phyloP scores from a whole-genome alignment of 139 green algal genomes.

The Desmodesmus armatus region DNA sequence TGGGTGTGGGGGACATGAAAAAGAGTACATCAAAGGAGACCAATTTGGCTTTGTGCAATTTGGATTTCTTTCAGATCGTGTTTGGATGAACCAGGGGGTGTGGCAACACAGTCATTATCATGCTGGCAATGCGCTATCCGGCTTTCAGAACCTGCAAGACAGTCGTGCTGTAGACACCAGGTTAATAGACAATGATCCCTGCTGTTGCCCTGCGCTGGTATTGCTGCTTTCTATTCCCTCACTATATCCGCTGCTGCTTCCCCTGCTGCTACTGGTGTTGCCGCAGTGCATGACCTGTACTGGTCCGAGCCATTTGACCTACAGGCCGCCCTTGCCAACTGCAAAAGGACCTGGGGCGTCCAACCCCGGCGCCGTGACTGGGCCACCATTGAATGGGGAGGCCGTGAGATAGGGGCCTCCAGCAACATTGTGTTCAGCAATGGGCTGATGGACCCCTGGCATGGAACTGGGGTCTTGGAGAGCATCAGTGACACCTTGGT shows the following conservation, averaged over 20 bases:
- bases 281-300: slow-evolving; percentile 77
- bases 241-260: not conserved
- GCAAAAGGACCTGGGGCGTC: slow-evolving; percentile 78
- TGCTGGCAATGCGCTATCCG: no score
- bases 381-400: slow-evolving; percentile 58
- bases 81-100: no score
- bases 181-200: not conserved
- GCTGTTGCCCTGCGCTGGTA: slow-evolving; percentile 66
- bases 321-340: slow-evolving; percentile 47
- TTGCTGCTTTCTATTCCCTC: not conserved
- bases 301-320: slow-evolving; percentile 61
- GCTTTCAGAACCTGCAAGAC: no score
- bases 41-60: no score
- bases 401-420: slow-evolving; percentile 43
- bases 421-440: slow-evolving; percentile 78
- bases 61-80: no score
- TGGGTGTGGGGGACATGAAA: no score
- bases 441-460: slow-evolving; percentile 85
- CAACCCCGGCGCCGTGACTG: slow-evolving; percentile 48
- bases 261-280: not conserved
- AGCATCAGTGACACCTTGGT: slow-evolving; percentile 64
- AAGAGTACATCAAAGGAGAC: no score
- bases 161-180: not conserved
- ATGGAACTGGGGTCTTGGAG: slow-evolving; percentile 61
- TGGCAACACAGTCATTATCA: no score